These are phyloP conservation scores for Schwanniomyces sp. DNA, from an alignment of 805 yeast genomes.

Conservation along the genomic window DNA sequence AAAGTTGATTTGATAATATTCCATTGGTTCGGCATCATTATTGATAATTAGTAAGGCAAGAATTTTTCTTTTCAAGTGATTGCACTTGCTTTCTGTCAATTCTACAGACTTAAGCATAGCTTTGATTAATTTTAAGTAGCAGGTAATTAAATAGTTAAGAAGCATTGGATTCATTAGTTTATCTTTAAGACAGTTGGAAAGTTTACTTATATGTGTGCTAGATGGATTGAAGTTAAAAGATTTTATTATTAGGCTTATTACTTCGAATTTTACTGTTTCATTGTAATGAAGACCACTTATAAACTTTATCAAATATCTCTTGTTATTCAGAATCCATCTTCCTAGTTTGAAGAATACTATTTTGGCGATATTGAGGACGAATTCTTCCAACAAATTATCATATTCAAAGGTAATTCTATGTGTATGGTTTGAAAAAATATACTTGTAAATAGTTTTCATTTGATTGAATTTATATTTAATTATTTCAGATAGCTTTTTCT, in stretches of 20 bases:
- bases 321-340: neutral
- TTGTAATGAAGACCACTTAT: neutral
- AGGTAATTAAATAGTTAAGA: constrained; percentile 1
- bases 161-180: neutral
- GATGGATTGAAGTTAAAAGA: neutral
- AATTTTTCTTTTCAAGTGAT: constrained; percentile 6
- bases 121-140: constrained; percentile 3
- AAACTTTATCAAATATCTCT: neutral
- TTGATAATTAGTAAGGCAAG: constrained; percentile 17
- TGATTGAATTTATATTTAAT: constrained; percentile 2
- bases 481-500: neutral
- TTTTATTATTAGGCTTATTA: neutral
- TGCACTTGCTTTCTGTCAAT: neutral
- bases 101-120: neutral
- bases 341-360: neutral
- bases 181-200: neutral
- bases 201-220: neutral
- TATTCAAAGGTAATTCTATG: neutral
- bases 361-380: constrained; percentile 2
- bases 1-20: constrained; percentile 6
- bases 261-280: constrained; percentile 3
- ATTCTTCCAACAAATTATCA: neutral
- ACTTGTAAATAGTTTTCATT: constrained; percentile 1
- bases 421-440: neutral
- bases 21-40: constrained; percentile 12